phyloP scores from a whole-genome alignment of 1,284 basidiomycete genomes.

The Cryptococcus maquisensis region DNA sequence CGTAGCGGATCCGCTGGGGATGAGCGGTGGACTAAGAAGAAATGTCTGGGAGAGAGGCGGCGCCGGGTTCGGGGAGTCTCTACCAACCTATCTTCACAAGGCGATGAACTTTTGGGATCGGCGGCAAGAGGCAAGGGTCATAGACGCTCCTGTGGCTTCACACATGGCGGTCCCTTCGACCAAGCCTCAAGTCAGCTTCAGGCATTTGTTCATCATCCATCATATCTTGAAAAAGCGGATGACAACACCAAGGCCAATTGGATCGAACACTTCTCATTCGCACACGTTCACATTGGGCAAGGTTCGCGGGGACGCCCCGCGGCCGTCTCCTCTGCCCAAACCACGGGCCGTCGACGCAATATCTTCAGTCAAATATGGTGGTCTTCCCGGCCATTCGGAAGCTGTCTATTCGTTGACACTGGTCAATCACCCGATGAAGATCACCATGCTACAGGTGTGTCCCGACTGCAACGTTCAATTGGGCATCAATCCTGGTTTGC shows the following conservation, averaged over 20 bases:
- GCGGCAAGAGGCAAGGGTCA: not conserved
- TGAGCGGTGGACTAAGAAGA: constrained; percentile 18
- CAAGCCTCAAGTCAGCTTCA: constrained; percentile 41
- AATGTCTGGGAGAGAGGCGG: constrained; percentile 31
- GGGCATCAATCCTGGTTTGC: not conserved
- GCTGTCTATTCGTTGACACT: constrained; percentile 45
- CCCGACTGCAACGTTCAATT: constrained; percentile 7
- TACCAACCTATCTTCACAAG: constrained; percentile 10
- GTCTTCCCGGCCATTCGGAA: constrained; percentile 45
- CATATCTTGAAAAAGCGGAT: constrained; percentile 34
- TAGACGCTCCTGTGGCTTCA: constrained; percentile 26
- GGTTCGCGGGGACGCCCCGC: not conserved
- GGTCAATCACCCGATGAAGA: constrained; percentile 36
- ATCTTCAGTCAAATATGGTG: constrained; percentile 37
- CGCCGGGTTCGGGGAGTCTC: not conserved
- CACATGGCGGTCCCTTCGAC: constrained; percentile 35
- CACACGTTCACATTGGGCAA: not conserved
- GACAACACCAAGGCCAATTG: constrained; percentile 11
- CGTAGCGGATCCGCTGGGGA: constrained; percentile 11
- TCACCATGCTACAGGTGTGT: constrained; percentile 17
- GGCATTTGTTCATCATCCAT: constrained; percentile 43
- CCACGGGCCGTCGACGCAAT: constrained; percentile 29
- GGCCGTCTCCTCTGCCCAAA: constrained; percentile 1
- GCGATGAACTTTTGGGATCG: not conserved
- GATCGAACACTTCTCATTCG: not conserved